These are phyloP conservation scores for Aegle marmelos DNA, from an alignment of 345 rosid genomes.

Conservation along the genomic window DNA sequence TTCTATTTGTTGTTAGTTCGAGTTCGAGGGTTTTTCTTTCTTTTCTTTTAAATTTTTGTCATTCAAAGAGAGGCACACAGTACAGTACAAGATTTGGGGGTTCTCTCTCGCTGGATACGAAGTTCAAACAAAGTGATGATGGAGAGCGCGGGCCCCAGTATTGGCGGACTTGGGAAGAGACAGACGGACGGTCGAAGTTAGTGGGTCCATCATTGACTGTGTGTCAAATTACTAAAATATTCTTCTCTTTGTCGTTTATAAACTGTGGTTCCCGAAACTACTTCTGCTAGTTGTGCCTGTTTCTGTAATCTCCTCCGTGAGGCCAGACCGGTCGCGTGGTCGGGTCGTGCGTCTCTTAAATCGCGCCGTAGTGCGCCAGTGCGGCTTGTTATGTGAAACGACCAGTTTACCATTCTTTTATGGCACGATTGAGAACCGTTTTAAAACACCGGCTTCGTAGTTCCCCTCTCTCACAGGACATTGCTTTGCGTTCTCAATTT, in stretches of 20 bases:
- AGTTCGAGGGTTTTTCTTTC: neutral
- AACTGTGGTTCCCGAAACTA: neutral
- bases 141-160: constrained; percentile 18
- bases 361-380: neutral
- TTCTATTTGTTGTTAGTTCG: neutral
- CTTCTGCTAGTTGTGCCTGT: neutral
- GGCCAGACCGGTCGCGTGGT: neutral
- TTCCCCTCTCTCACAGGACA: neutral
- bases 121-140: constrained; percentile 30
- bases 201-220: constrained; percentile 4
- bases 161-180: constrained; percentile 19
- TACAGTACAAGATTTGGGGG: neutral
- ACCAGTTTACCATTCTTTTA: neutral
- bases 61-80: neutral
- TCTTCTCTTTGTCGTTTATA: neutral
- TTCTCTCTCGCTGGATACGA: constrained; percentile 19
- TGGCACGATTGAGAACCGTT: neutral
- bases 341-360: neutral
- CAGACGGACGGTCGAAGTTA: constrained; percentile 24
- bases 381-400: neutral
- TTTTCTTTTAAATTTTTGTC: neutral
- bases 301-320: neutral
- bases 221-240: constrained; percentile 13
- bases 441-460: neutral
- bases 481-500: neutral